Evolutionary conservation across 164 flowering plant genomes (phyloP).

Genomic region (Santalum album): DNA sequence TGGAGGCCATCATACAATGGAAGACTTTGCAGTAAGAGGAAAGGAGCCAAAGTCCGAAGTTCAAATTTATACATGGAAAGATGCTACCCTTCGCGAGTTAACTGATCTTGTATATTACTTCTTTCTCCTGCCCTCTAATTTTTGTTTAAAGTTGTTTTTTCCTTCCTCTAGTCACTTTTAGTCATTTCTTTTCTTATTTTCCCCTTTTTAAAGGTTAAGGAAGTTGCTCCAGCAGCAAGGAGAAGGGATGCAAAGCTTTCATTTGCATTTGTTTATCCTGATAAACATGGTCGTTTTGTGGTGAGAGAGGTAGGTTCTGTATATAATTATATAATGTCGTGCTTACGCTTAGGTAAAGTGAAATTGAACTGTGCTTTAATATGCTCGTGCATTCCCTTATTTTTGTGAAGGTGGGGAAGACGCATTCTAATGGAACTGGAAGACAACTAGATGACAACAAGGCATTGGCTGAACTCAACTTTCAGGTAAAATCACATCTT

Average conservation of each 20-base stretch:
- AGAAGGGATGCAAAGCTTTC: conserved; percentile 86
- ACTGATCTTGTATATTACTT: conserved; percentile 66
- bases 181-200: no score
- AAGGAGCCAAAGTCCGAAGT: conserved; percentile 96
- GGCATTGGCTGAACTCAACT: conserved; percentile 64
- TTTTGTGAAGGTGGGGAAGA: conserved; percentile 66
- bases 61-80: conserved; percentile 98
- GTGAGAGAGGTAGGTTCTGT: conserved; percentile 48
- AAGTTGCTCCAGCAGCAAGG: conserved; percentile 90
- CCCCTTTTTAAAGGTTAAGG: conserved; percentile 91
- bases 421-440: conserved; percentile 54
- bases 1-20: conserved; percentile 74
- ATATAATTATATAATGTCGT: no score
- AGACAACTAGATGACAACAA: conserved; percentile 61
- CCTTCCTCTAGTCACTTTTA: background rate
- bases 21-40: conserved; percentile 82
- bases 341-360: no score
- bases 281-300: conserved; percentile 66
- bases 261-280: conserved; percentile 95
- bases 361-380: no score
- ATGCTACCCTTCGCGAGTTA: conserved; percentile 92
- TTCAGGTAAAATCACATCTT: conserved; percentile 44
- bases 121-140: background rate
- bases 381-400: background rate
- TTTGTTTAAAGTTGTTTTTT: background rate